Conservation (phyloP, 1,139 yeast genomes). For the Barnettozyma hawaiiensis region DNA sequence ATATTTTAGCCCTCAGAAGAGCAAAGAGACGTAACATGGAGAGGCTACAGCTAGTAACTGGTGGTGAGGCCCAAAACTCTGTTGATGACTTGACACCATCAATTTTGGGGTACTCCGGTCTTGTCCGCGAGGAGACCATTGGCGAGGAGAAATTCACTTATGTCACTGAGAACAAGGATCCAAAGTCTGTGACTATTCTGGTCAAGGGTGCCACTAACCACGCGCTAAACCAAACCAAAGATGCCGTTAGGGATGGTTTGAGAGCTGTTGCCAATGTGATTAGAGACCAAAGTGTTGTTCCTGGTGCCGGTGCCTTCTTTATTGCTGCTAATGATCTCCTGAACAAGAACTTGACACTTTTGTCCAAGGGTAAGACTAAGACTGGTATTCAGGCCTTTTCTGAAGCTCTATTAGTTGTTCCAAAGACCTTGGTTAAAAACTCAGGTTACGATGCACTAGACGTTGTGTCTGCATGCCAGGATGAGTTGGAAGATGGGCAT, state of each 20-base stretch:
- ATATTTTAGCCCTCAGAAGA: slow-evolving; percentile 89
- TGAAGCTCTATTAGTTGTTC: slow-evolving; percentile 83
- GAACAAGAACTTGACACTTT: slow-evolving; percentile 41
- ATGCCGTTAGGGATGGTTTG: slow-evolving; percentile 94
- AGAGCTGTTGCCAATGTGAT: slow-evolving; percentile 91
- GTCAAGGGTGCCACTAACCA: slow-evolving; percentile 93
- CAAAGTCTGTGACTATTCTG: slow-evolving; percentile 85
- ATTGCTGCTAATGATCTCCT: slow-evolving; percentile 74
- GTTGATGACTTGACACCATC: slow-evolving; percentile 88
- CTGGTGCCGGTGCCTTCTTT: slow-evolving; percentile 97
- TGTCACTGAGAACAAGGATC: slow-evolving; percentile 87
- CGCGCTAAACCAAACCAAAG: slow-evolving; percentile 85
- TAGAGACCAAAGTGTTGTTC: slow-evolving; percentile 78
- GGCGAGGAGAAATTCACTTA: slow-evolving; percentile 98
- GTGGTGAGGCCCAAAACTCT: slow-evolving; percentile 97
- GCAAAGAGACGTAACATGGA: slow-evolving; percentile 99
- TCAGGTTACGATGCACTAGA: slow-evolving; percentile 94
- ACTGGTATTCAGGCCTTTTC: slow-evolving; percentile 92
- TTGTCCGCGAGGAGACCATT: slow-evolving; percentile 84
- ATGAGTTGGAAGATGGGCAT: slow-evolving; percentile 77
- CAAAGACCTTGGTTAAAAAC: slow-evolving; percentile 87
- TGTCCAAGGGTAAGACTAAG: slow-evolving; percentile 80
- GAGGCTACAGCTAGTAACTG: slow-evolving; percentile 90
- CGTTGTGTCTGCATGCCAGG: slow-evolving; percentile 84
- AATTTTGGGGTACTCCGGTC: slow-evolving; percentile 86